phyloP scores from a whole-genome alignment of 228 moss, liverwort and hornwort species.

The Sphagnum magellanicum region DNA sequence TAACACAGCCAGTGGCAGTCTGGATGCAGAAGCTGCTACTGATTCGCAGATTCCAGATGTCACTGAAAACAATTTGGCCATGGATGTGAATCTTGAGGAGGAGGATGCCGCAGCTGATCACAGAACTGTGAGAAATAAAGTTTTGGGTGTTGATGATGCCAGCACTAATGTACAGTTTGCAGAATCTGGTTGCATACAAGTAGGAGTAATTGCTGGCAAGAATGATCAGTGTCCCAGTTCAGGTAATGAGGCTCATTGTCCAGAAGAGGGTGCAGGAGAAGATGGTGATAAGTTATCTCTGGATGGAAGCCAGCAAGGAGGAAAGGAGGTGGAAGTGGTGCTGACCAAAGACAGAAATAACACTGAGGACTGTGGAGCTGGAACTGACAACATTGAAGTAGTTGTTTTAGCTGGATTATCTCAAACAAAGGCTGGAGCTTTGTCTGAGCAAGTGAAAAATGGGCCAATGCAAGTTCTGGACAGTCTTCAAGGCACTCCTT shows the following conservation, averaged over 20 bases:
- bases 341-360: constrained; percentile 5
- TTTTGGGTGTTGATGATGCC: too few species aligned
- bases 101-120: too few species aligned
- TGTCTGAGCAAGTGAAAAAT: constrained; percentile 5
- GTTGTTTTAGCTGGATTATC: constrained; percentile 7
- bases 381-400: constrained; percentile 15
- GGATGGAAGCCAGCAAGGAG: neutral
- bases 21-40: too few species aligned
- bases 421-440: neutral
- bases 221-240: constrained; percentile 1
- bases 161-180: too few species aligned
- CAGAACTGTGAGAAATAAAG: too few species aligned
- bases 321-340: constrained; percentile 7
- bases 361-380: constrained; percentile 7
- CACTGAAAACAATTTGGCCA: too few species aligned
- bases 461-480: constrained; percentile 17
- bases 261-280: constrained; percentile 10
- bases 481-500: neutral
- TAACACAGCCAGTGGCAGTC: too few species aligned
- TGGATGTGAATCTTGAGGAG: too few species aligned
- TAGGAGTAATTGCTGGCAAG: too few species aligned
- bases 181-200: too few species aligned
- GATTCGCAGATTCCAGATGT: too few species aligned
- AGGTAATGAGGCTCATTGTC: constrained; percentile 10
- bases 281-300: neutral